A percentile compares a stretch with the other conserved stretches of the same genome.
phyloP scores from a whole-genome alignment of 345 rosid genomes.

The Linum usitatissimum region DNA sequence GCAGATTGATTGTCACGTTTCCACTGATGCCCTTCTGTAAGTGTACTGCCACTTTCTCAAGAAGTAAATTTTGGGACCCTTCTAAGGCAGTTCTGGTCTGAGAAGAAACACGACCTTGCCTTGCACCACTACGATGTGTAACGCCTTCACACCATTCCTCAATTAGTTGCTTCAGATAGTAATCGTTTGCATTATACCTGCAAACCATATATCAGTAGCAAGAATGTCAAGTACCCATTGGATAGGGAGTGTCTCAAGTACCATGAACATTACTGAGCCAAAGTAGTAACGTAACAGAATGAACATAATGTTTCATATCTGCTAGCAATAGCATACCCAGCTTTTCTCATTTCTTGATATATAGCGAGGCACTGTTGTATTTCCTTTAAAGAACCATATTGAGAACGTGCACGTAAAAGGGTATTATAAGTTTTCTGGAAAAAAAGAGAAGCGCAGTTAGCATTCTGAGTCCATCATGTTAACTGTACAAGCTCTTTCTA shows the following conservation, averaged over 20 bases:
- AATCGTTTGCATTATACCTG: conserved; percentile 77
- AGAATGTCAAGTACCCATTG: not conserved
- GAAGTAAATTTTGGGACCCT: conserved; percentile 48
- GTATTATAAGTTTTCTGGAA: conserved; percentile 81
- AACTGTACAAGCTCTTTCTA: not conserved
- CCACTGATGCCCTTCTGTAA: conserved; percentile 46
- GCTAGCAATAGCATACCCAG: conserved; percentile 60
- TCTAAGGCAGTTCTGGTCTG: conserved; percentile 28
- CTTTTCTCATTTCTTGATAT: conserved; percentile 84
- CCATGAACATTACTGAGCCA: no score
- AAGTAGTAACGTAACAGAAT: not conserved
- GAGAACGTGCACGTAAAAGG: conserved; percentile 65
- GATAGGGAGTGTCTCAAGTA: not conserved
- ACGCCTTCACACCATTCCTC: conserved; percentile 99
- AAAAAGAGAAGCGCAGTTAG: conserved; percentile 8
- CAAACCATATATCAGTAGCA: not conserved
- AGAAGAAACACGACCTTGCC: conserved; percentile 24
- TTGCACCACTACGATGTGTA: conserved; percentile 37
- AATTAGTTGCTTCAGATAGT: conserved; percentile 68
- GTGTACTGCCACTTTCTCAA: conserved; percentile 71
- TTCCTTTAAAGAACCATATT: conserved; percentile 73
- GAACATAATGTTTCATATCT: not conserved
- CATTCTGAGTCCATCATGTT: not conserved
- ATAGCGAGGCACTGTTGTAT: conserved; percentile 78
- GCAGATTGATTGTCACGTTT: conserved; percentile 60